Percentiles rank a stretch among this genome's conserved stretches.
These are phyloP conservation scores for Guadua angustifolia DNA, from an alignment of 176 grass and related monocot genomes.

Conservation along the genomic window DNA sequence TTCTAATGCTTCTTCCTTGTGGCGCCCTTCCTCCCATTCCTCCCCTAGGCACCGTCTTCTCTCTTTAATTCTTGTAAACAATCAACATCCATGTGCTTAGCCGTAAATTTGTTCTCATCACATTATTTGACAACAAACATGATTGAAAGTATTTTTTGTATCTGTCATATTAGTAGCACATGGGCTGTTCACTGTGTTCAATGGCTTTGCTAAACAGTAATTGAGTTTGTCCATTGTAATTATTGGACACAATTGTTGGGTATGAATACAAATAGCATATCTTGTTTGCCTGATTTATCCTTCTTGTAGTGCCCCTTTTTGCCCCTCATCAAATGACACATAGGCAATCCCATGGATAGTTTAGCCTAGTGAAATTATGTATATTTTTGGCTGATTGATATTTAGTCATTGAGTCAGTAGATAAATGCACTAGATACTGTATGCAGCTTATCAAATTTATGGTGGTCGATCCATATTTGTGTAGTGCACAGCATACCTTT, in stretches of 20 bases:
- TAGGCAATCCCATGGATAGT: not conserved
- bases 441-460: not conserved
- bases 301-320: not conserved
- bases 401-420: not conserved
- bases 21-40: no score
- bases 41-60: no score
- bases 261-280: not conserved
- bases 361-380: not conserved
- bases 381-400: not conserved
- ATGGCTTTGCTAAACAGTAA: not conserved
- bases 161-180: not conserved
- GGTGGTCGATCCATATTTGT: not conserved
- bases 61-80: no score
- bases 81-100: no score
- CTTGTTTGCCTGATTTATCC: not conserved
- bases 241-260: not conserved
- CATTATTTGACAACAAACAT: not conserved
- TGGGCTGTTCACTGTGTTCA: not conserved
- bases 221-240: not conserved
- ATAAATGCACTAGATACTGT: not conserved
- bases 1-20: no score
- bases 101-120: no score
- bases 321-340: not conserved
- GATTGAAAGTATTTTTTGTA: not conserved
- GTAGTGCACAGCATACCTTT: not conserved